phyloP scores from a whole-genome alignment of 2,329 filamentous ascomycete genomes.

The Westerdykella aurantiaca region DNA sequence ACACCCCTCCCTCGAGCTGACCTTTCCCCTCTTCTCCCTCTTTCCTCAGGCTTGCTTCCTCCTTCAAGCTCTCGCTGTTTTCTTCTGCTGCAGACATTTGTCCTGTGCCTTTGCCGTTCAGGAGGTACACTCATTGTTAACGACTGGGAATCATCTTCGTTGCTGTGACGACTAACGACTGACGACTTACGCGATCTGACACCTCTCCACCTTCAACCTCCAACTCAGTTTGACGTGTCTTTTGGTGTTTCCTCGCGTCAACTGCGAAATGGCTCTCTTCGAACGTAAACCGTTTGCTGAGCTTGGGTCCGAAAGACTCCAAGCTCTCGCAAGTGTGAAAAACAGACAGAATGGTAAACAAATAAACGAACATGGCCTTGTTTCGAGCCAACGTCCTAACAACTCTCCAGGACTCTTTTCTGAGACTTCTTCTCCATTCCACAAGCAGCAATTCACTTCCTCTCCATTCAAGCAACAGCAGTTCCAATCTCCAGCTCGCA shows the following conservation, averaged over 20 bases:
- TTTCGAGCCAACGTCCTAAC: background rate
- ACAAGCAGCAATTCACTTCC: conserved; percentile 8
- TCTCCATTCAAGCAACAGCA: no score
- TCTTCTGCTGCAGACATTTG: background rate
- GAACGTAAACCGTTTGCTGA: conserved; percentile 70
- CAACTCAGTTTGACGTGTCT: background rate
- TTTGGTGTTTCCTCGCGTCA: background rate
- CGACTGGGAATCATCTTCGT: conserved; percentile 2
- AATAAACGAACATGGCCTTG: background rate
- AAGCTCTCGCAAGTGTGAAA: conserved; percentile 67
- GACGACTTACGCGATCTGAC: background rate
- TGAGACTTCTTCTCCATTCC: conserved; percentile 27
- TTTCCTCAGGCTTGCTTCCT: conserved; percentile 9
- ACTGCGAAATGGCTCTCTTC: conserved; percentile 36
- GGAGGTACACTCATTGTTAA: background rate
- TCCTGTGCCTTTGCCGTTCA: no score
- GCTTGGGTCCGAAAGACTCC: conserved; percentile 62
- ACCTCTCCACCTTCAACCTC: background rate
- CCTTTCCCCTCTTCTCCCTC: conserved; percentile 4
- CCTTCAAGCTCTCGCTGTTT: conserved; percentile 7
- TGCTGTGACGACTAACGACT: conserved; percentile 5
- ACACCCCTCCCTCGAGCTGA: conserved; percentile 1
- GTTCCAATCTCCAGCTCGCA: conserved; percentile 31
- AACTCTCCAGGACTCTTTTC: background rate
- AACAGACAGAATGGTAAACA: conserved; percentile 62